Conservation (phyloP, 2,329 filamentous ascomycete genomes). For the Arachnopeziza araneosa region DNA sequence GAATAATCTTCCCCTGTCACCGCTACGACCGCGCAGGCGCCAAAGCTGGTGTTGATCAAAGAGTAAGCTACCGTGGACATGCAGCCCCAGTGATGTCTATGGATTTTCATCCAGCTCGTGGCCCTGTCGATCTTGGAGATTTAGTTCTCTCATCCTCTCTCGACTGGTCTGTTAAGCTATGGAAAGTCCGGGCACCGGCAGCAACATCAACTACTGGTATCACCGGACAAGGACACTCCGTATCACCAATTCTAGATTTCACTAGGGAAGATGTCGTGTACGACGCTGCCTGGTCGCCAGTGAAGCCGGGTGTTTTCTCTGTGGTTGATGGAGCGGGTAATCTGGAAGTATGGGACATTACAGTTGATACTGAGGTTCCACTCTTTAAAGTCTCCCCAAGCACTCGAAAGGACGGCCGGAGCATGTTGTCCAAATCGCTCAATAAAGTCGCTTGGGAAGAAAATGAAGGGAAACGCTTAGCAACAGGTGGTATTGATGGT, state of each 20-base stretch:
- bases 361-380: constrained; percentile 86
- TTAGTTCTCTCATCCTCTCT: constrained; percentile 86
- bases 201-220: constrained; percentile 56
- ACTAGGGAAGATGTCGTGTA: constrained; percentile 95
- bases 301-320: constrained; percentile 90
- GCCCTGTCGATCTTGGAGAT: constrained; percentile 90
- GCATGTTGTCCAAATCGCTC: constrained; percentile 74
- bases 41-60: constrained; percentile 88
- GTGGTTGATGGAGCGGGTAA: constrained; percentile 89
- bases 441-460: constrained; percentile 96
- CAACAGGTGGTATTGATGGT: constrained; percentile 88
- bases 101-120: constrained; percentile 88
- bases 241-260: constrained; percentile 80
- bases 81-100: constrained; percentile 93
- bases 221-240: constrained; percentile 42
- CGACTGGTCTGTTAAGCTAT: constrained; percentile 96
- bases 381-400: constrained; percentile 74
- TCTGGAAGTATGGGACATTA: constrained; percentile 93
- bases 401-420: constrained; percentile 55
- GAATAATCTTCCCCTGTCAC: constrained; percentile 92
- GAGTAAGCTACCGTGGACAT: constrained; percentile 84
- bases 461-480: constrained; percentile 78
- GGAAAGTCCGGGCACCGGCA: constrained; percentile 83
- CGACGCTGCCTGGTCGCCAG: constrained; percentile 89
- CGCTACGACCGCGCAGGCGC: constrained; percentile 95